Conservation (phyloP, 1,139 yeast species). For the Protomyces arabidopsidicola region DNA sequence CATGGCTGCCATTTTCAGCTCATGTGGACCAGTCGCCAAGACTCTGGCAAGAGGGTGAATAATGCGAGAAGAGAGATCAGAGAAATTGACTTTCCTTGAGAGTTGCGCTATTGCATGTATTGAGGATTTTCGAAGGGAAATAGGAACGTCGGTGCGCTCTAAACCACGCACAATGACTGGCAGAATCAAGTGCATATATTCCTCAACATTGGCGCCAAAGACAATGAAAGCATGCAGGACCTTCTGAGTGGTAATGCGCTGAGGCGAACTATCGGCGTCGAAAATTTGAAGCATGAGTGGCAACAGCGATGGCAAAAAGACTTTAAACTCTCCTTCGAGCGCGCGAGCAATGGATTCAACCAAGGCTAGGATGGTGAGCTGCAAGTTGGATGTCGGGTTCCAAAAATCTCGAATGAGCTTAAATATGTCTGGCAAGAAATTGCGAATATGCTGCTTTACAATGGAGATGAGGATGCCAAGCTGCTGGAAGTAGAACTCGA, state of each 20-base stretch:
- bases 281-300: conserved; percentile 71
- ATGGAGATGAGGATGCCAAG: conserved; percentile 71
- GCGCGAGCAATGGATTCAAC: conserved; percentile 83
- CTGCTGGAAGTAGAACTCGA: conserved; percentile 87
- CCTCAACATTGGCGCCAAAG: conserved; percentile 83
- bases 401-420: conserved; percentile 72
- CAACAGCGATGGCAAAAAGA: conserved; percentile 70
- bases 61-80: conserved; percentile 86
- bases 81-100: conserved; percentile 65
- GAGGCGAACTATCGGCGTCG: conserved; percentile 67
- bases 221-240: conserved; percentile 83
- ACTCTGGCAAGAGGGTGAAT: conserved; percentile 81
- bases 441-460: conserved; percentile 85
- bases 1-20: conserved; percentile 59
- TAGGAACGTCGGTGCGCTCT: conserved; percentile 56
- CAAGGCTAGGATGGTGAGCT: conserved; percentile 71
- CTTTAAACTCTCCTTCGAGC: conserved; percentile 85
- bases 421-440: conserved; percentile 73
- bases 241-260: conserved; percentile 59
- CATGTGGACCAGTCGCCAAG: conserved; percentile 53
- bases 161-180: conserved; percentile 80
- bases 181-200: conserved; percentile 75
- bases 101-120: conserved; percentile 80
- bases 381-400: conserved; percentile 51
- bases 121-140: conserved; percentile 60